These are phyloP conservation scores for Sporothrix pseudoabietina DNA, from an alignment of 2,329 filamentous ascomycete species.

Conservation along the genomic window DNA sequence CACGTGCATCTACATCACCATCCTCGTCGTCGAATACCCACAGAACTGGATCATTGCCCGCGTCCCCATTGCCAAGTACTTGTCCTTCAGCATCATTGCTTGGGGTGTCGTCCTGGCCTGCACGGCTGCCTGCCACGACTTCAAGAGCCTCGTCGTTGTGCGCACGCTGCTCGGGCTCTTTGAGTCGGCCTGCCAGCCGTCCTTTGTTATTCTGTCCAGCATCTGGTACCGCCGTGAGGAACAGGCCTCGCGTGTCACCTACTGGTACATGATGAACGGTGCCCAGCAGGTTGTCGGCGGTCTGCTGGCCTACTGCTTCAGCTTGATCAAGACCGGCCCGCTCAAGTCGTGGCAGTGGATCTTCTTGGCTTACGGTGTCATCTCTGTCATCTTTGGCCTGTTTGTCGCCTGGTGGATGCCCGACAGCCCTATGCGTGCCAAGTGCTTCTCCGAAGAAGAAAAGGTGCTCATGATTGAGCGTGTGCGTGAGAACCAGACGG, in stretches of 20 bases:
- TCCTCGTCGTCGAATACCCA: constrained; percentile 71
- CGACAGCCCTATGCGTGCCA: constrained; percentile 71
- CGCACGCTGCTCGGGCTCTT: constrained; percentile 71
- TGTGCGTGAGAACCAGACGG: constrained; percentile 62
- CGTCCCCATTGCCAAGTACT: constrained; percentile 68
- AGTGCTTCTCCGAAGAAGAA: constrained; percentile 67
- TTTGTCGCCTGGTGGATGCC: constrained; percentile 67
- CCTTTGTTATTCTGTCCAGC: constrained; percentile 65
- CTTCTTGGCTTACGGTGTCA: constrained; percentile 65
- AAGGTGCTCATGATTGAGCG: constrained; percentile 66
- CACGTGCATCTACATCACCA: constrained; percentile 73
- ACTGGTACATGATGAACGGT: constrained; percentile 79
- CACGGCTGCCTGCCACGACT: constrained; percentile 63
- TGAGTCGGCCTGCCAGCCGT: constrained; percentile 69
- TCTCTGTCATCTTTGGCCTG: constrained; percentile 64
- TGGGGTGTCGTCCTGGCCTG: constrained; percentile 65
- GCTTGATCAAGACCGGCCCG: constrained; percentile 54
- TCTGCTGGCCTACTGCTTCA: constrained; percentile 66
- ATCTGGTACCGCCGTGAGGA: constrained; percentile 74
- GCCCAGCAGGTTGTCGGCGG: constrained; percentile 72
- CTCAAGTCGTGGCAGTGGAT: constrained; percentile 69
- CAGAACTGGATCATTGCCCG: constrained; percentile 58
- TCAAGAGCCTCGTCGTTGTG: constrained; percentile 60
- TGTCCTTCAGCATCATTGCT: constrained; percentile 63
- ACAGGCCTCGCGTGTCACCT: constrained; percentile 66